phyloP scores from a whole-genome alignment of 192 early-diverging fungal species.

The Bifiguratus adelaidae region DNA sequence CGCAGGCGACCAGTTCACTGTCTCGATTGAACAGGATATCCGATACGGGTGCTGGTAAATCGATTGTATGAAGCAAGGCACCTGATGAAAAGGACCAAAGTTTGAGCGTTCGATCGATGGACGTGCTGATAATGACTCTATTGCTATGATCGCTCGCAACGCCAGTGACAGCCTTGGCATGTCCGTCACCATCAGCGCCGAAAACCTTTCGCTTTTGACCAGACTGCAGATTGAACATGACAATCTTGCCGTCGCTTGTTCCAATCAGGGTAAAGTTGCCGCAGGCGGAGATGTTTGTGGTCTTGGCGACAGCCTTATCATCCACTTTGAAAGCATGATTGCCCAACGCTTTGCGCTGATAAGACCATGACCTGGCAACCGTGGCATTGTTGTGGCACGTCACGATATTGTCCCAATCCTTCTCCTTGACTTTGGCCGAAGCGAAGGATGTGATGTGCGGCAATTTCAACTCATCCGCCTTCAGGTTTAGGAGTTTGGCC shows the following conservation, averaged over 20 bases:
- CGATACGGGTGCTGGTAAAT: conserved; percentile 54
- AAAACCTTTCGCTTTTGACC: conserved; percentile 69
- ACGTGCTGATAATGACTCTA: conserved; percentile 58
- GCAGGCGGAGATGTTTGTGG: conserved; percentile 70
- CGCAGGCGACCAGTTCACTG: conserved; percentile 68
- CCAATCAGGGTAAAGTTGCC: conserved; percentile 94
- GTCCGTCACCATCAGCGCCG: conserved; percentile 39
- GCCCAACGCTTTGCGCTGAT: conserved; percentile 65
- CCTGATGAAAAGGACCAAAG: conserved; percentile 82
- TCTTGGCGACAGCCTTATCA: conserved; percentile 16
- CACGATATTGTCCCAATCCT: conserved; percentile 89
- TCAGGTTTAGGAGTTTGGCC: conserved; percentile 43
- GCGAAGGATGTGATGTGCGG: conserved; percentile 70
- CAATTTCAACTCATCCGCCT: conserved; percentile 58
- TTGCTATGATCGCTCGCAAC: conserved; percentile 68
- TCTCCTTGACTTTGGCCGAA: conserved; percentile 41
- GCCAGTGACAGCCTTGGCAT: conserved; percentile 74
- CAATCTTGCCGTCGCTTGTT: conserved; percentile 59
- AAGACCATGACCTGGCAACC: conserved; percentile 74
- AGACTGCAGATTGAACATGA: conserved; percentile 95
- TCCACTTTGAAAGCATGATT: conserved; percentile 41
- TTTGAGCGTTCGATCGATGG: conserved; percentile 76
- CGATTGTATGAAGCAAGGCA: conserved; percentile 46
- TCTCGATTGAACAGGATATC: conserved; percentile 54
- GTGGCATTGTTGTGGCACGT: conserved; percentile 74